phyloP scores from a whole-genome alignment of 352 stramenopile genomes.

The Globisporangium iwayamae region DNA sequence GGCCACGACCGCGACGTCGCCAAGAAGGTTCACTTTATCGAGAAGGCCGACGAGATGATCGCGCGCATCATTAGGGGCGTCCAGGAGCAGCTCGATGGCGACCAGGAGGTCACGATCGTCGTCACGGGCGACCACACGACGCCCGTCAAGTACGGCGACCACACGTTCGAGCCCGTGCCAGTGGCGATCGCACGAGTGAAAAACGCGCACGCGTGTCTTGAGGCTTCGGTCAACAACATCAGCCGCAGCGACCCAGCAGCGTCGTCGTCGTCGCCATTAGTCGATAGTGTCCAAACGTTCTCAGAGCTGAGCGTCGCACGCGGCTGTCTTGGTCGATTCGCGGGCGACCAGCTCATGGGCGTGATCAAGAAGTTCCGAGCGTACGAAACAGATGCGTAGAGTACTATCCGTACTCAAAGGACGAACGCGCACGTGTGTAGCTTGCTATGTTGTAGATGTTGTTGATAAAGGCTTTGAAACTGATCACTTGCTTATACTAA shows the following conservation, averaged over 20 bases:
- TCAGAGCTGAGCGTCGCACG: conserved; percentile 67
- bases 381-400: conserved; percentile 41
- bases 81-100: conserved; percentile 28
- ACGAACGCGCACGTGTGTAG: not conserved
- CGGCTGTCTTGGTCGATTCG: conserved; percentile 72
- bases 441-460: conserved; percentile 1
- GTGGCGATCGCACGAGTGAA: conserved; percentile 66
- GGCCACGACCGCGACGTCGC: conserved; percentile 81
- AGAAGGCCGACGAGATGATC: conserved; percentile 85
- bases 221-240: conserved; percentile 3
- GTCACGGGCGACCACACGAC: conserved; percentile 87
- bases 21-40: conserved; percentile 84
- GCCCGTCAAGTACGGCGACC: conserved; percentile 81
- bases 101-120: conserved; percentile 72
- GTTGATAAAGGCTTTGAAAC: not conserved
- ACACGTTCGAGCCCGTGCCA: conserved; percentile 85
- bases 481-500: not conserved
- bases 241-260: not conserved
- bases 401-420: conserved; percentile 1
- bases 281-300: conserved; percentile 57
- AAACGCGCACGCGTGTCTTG: conserved; percentile 29
- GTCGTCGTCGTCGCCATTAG: conserved; percentile 20
- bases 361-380: conserved; percentile 72
- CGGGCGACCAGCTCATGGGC: conserved; percentile 81
- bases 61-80: conserved; percentile 48